Conservation (phyloP, 1,139 yeast genomes). For the Insectozyma bohioensis region DNA sequence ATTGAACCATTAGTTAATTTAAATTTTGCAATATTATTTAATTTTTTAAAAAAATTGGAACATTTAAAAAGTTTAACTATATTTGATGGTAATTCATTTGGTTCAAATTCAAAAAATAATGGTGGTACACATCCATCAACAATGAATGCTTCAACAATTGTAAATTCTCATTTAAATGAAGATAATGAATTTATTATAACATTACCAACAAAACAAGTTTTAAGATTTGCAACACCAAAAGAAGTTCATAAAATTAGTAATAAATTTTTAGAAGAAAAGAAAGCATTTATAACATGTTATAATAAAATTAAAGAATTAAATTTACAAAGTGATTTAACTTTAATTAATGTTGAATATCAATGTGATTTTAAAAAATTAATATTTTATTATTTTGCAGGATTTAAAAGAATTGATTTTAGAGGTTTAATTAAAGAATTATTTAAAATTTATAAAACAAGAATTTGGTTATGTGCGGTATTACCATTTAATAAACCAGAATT, state of each 20-base stretch:
- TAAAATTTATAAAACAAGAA: conserved; percentile 91
- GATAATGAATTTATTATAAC: conserved; percentile 50
- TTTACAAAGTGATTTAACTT: conserved; percentile 41
- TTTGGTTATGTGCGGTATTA: conserved; percentile 91
- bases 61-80: conserved; percentile 73
- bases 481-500: conserved; percentile 38
- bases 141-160: conserved; percentile 38
- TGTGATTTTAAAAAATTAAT: conserved; percentile 93
- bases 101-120: conserved; percentile 25
- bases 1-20: conserved; percentile 44
- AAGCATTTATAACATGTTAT: conserved; percentile 45
- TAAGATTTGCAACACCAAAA: conserved; percentile 49
- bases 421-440: conserved; percentile 89
- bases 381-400: conserved; percentile 77
- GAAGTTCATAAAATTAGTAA: conserved; percentile 45
- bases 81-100: conserved; percentile 25
- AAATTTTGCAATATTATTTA: conserved; percentile 68
- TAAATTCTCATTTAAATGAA: conserved; percentile 39
- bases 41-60: conserved; percentile 74
- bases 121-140: conserved; percentile 39
- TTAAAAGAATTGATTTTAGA: conserved; percentile 86
- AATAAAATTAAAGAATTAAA: conserved; percentile 46
- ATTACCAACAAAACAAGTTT: conserved; percentile 50
- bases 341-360: conserved; percentile 85
- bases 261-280: conserved; percentile 47